Evolutionary conservation across 768 basidiomycete genomes (phyloP).

Genomic region (Lactarius hengduanensis): DNA sequence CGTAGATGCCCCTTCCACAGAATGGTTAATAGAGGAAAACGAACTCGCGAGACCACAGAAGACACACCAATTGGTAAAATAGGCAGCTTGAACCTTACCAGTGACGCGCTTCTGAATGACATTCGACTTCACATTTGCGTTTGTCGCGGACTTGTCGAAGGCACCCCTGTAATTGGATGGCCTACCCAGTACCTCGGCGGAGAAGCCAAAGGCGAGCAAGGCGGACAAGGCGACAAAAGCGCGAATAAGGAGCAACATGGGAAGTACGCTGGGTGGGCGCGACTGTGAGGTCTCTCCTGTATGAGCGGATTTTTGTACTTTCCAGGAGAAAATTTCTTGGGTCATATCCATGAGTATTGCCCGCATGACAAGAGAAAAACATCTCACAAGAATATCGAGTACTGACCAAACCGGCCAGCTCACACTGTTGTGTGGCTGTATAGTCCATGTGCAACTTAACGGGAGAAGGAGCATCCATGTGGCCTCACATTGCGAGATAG

Average conservation of each 20-base stretch:
- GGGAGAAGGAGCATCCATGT: not conserved
- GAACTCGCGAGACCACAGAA: not conserved
- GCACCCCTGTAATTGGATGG: constrained; percentile 15
- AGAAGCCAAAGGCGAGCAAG: constrained; percentile 6
- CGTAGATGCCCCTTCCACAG: constrained; percentile 53
- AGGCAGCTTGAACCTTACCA: constrained; percentile 37
- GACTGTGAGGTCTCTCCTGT: not conserved
- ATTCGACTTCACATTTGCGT: constrained; percentile 4
- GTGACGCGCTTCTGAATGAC: constrained; percentile 18
- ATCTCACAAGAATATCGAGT: not conserved
- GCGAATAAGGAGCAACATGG: constrained; percentile 11
- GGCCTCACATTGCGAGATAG: not conserved
- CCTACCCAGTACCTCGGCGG: constrained; percentile 15
- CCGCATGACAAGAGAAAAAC: not conserved
- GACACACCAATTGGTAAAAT: constrained; percentile 40
- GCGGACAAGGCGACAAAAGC: not conserved
- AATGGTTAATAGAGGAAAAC: constrained; percentile 8
- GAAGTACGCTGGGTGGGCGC: not conserved
- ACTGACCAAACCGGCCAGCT: not conserved
- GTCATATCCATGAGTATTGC: not conserved
- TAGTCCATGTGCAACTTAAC: not conserved
- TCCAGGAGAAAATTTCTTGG: not conserved
- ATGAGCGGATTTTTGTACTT: not conserved
- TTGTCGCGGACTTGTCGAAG: constrained; percentile 21
- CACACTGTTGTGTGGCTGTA: not conserved